Evolutionary conservation across 768 basidiomycete genomes (phyloP).

Genomic region (Dioszegia crocea): DNA sequence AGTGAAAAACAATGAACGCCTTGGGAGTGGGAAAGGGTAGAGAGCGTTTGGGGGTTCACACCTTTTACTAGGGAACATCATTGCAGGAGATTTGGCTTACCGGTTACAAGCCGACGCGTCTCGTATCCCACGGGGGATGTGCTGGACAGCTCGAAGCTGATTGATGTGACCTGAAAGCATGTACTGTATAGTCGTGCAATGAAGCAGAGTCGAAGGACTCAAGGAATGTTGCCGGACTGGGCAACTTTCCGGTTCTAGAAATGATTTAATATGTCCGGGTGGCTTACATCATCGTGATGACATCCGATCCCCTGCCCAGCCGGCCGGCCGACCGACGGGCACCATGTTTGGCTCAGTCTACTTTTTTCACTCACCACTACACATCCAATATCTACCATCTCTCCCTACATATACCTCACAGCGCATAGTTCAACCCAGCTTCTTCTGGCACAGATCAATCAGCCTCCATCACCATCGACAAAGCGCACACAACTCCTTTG

Average conservation of each 20-base stretch:
- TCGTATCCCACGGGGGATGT: not conserved
- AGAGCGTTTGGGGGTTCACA: slow-evolving; percentile 21
- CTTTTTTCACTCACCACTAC: not conserved
- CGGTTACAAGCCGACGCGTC: not conserved
- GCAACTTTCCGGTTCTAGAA: too few relatives aligned
- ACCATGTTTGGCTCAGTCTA: not conserved
- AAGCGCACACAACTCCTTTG: not conserved
- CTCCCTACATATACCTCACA: not conserved
- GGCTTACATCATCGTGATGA: too few relatives aligned
- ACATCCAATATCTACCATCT: not conserved
- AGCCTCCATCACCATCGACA: not conserved
- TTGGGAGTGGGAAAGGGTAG: slow-evolving; percentile 1
- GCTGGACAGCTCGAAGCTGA: too few relatives aligned
- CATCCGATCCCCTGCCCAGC: too few relatives aligned
- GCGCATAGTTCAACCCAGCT: not conserved
- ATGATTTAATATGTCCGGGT: too few relatives aligned
- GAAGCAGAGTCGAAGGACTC: too few relatives aligned
- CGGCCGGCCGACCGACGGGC: too few relatives aligned
- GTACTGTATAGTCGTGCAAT: too few relatives aligned
- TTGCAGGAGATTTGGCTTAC: slow-evolving; percentile 19
- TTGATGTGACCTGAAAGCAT: too few relatives aligned
- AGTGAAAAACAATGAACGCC: slow-evolving; percentile 19
- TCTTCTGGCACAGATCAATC: too few relatives aligned
- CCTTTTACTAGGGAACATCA: slow-evolving; percentile 44
- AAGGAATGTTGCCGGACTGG: too few relatives aligned